Conservation (phyloP, 2,329 filamentous ascomycete genomes). For the Lachnellula occidentalis region DNA sequence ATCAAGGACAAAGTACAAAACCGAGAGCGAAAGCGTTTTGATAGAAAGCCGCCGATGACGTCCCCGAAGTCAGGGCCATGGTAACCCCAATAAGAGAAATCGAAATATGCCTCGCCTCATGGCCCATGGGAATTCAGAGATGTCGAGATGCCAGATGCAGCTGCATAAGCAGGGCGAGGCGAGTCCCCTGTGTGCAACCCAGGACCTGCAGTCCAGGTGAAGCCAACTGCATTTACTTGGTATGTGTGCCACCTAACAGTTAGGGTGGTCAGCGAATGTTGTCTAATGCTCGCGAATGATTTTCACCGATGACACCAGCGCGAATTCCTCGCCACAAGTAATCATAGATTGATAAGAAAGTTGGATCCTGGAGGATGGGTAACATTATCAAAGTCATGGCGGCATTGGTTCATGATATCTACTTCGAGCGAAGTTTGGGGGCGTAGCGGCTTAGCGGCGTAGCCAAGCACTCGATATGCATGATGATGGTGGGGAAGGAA, state of each 20-base stretch:
- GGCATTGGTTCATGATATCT: not conserved
- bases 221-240: too few relatives aligned
- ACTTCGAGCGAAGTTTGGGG: not conserved
- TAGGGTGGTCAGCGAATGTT: not conserved
- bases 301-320: constrained; percentile 6
- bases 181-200: not conserved
- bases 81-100: too few relatives aligned
- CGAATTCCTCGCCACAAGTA: not conserved
- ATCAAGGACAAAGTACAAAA: not conserved
- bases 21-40: not conserved
- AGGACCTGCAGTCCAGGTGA: too few relatives aligned
- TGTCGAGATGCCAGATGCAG: not conserved
- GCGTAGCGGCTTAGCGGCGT: not conserved
- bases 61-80: too few relatives aligned
- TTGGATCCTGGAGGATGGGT: not conserved
- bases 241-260: not conserved
- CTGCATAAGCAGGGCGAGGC: not conserved
- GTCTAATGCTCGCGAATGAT: constrained; percentile 29
- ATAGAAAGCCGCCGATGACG: not conserved
- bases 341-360: not conserved
- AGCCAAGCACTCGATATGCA: not conserved
- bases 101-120: too few relatives aligned
- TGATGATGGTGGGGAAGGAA: not conserved
- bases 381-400: not conserved
- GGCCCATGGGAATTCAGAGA: not conserved